Base-by-base conservation (phyloP, 2,329 filamentous ascomycete species). In the Bisporella sp. region DNA sequence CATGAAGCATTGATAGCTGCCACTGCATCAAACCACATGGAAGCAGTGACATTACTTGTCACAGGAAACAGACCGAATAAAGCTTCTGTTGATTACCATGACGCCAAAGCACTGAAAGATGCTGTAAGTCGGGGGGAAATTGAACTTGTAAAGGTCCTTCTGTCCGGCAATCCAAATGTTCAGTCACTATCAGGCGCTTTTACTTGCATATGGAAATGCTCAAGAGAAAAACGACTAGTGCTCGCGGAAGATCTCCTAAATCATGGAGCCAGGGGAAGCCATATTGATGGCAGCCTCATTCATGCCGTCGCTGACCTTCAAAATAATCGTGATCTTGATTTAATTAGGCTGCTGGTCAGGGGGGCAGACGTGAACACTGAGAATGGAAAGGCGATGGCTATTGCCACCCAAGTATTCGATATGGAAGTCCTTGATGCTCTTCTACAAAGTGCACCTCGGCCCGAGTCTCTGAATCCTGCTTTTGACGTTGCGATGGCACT, bases 71-170 rank as follows among this genome's bases (percentile, higher is more conserved):
- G 31, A 6, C 12, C 21, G 13, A 47, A 48, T 39, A 46, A 13
- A 44, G 50, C 50, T 37, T 53, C 50, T 6, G 47, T 49, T 6
- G 50, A 53, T 32, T 53, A 53, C 21, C 21, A 21, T 3, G 21
- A 21, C 21, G 21, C 21, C 21, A 21, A 21, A 21, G 21, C 21
- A 21, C 21, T 21, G 21, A 21, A 21, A 21, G 21, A 21, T 21
- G 21, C 21, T 21, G 21, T 21, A 21, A 21, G 21, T 21, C 21
- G 21, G 21, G 21, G 21, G 21, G 21, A 21, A 21, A 21, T 21
- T 21, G 21, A 21, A 21, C 21, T 21, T 21, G 21, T 21, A 21
- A 21, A 21, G 21, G 21, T 21, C 21, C 21, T 21, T 21, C 21
- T 21, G 21, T 21, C 21, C 21, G 21, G 21, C 21, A 21, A 21